A percentile compares a stretch with the other conserved stretches of the same genome.
Evolutionary conservation across 2,329 filamentous ascomycete genomes (phyloP).

Genomic region (Monilinia fructicola): DNA sequence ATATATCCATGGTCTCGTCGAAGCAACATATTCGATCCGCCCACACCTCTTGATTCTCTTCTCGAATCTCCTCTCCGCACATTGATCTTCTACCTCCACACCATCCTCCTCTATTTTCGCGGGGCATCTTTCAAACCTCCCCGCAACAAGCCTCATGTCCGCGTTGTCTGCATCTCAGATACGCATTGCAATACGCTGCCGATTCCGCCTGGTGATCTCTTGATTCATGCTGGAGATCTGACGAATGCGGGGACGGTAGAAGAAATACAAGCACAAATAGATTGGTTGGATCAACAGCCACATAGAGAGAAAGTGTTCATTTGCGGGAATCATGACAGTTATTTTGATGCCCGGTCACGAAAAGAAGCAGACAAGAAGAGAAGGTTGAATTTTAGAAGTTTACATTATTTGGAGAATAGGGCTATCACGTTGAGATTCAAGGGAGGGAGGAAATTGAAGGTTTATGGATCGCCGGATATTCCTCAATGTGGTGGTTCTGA

Average conservation of each 20-base stretch:
- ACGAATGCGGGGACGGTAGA: constrained; percentile 68
- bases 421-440: constrained; percentile 63
- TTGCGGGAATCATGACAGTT: constrained; percentile 86
- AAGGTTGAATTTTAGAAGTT: constrained; percentile 61
- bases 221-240: constrained; percentile 89
- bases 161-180: constrained; percentile 85
- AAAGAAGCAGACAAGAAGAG: constrained; percentile 54
- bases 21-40: constrained; percentile 36
- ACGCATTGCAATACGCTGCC: constrained; percentile 68
- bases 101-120: constrained; percentile 64
- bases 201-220: constrained; percentile 77
- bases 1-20: constrained; percentile 39
- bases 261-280: constrained; percentile 77
- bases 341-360: constrained; percentile 69
- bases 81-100: constrained; percentile 62
- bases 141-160: constrained; percentile 57
- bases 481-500: constrained; percentile 70
- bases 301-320: constrained; percentile 81
- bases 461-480: constrained; percentile 82
- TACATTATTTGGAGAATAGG: constrained; percentile 75
- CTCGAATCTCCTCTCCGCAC: constrained; percentile 68
- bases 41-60: constrained; percentile 58
- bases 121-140: constrained; percentile 62
- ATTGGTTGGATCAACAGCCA: constrained; percentile 75
- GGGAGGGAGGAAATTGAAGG: constrained; percentile 57